Conservation (phyloP, 441 rosid genomes). For the Syzygium malaccense region DNA sequence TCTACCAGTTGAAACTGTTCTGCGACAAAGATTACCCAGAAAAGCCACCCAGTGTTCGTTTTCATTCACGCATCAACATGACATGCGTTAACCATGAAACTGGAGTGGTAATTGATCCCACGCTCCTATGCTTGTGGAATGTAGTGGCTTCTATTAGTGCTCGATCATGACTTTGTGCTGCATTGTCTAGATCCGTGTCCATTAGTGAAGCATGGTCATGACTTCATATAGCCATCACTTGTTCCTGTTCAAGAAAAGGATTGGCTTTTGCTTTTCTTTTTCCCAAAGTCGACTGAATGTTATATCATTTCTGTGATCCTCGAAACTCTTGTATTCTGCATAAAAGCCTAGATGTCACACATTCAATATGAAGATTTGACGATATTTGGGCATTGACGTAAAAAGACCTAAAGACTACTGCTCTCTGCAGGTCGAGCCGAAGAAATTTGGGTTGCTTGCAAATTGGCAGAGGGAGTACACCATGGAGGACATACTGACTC, state of each 20-base stretch:
- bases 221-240: not conserved
- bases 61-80: constrained; percentile 93
- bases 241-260: not conserved
- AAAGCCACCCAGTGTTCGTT: constrained; percentile 92
- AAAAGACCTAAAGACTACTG: not conserved
- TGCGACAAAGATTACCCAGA: constrained; percentile 98
- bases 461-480: constrained; percentile 98
- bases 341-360: not conserved
- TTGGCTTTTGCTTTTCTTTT: not conserved
- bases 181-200: not conserved
- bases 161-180: not conserved
- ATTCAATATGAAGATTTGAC: not conserved
- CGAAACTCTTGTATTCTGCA: not conserved
- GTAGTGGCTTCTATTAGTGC: not conserved
- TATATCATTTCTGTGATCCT: not conserved
- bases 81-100: constrained; percentile 94
- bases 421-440: constrained; percentile 69
- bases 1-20: constrained; percentile 96
- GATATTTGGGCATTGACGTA: not conserved
- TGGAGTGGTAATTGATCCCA: constrained; percentile 56
- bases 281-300: not conserved
- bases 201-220: not conserved
- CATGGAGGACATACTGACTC: constrained; percentile 92
- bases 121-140: not conserved
- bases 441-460: constrained; percentile 76